Conservation (phyloP, 2,329 filamentous ascomycete genomes). For the Macrophomina phaseolina region DNA sequence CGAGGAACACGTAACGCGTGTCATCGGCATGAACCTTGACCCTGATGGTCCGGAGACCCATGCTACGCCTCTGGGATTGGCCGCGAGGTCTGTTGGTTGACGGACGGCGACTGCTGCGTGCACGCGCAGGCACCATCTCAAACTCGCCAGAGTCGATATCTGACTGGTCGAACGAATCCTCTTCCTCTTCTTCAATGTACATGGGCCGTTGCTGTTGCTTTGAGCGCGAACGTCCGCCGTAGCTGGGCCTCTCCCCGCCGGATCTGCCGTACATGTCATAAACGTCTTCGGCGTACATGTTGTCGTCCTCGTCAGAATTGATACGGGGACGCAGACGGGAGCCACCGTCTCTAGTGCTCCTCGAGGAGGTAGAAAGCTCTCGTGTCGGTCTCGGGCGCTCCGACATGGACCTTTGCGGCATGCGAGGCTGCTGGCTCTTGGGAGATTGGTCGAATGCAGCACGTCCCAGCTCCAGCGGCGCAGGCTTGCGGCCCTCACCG, state of each 20-base stretch:
- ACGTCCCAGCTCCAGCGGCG: slow-evolving; percentile 55
- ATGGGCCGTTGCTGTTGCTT: slow-evolving; percentile 54
- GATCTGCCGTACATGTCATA: slow-evolving; percentile 69
- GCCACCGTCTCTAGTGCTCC: slow-evolving; percentile 33
- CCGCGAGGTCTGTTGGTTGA: slow-evolving; percentile 33
- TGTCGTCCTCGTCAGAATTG: slow-evolving; percentile 59
- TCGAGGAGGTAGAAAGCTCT: slow-evolving; percentile 39
- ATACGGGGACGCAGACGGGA: slow-evolving; percentile 35
- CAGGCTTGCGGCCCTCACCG: slow-evolving; percentile 53
- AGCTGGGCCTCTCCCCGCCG: slow-evolving; percentile 32
- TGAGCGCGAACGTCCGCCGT: slow-evolving; percentile 39
- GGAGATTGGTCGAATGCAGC: slow-evolving; percentile 53
- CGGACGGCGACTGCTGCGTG: slow-evolving; percentile 32
- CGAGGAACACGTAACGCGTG: slow-evolving; percentile 90
- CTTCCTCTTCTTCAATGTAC: slow-evolving; percentile 81
- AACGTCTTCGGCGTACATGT: slow-evolving; percentile 64
- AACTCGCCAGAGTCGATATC: slow-evolving; percentile 79
- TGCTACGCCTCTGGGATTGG: slow-evolving; percentile 16
- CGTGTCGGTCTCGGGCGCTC: slow-evolving; percentile 49
- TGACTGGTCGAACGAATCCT: slow-evolving; percentile 72
- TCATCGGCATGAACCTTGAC: slow-evolving; percentile 90
- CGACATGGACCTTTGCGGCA: slow-evolving; percentile 49
- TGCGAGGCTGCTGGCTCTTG: slow-evolving; percentile 38
- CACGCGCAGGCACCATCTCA: slow-evolving; percentile 68
- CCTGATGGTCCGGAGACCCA: slow-evolving; percentile 74